Evolutionary conservation across 2,329 filamentous ascomycete genomes (phyloP).

Genomic region (Penicillium sp.): DNA sequence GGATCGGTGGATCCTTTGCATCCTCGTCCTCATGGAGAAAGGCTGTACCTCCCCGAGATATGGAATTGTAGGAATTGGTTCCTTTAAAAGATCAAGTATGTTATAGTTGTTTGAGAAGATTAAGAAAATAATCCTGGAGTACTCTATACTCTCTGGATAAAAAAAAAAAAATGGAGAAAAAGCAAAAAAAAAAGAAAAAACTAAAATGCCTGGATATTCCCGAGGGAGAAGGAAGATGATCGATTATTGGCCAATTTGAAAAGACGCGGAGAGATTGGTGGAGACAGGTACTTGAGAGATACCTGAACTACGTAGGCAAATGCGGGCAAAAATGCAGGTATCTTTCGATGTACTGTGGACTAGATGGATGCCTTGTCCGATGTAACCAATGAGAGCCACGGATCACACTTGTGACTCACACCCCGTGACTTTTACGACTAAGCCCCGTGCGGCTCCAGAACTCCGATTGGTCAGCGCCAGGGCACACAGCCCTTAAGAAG

Average conservation of each 20-base stretch:
- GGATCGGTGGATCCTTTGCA: constrained; percentile 18
- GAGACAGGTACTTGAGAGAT: constrained; percentile 1
- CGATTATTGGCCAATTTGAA: constrained; percentile 1
- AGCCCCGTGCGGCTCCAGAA: constrained; percentile 8
- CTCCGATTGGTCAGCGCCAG: constrained; percentile 27
- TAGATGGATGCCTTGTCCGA: constrained; percentile 2
- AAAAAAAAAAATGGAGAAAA: too few relatives aligned
- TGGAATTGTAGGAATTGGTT: neutral
- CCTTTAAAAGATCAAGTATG: too few relatives aligned
- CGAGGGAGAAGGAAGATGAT: neutral
- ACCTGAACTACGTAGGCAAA: neutral
- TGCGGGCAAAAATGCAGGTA: neutral
- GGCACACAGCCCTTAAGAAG: constrained; percentile 34
- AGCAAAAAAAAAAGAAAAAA: neutral
- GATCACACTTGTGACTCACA: constrained; percentile 39
- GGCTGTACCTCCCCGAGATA: neutral
- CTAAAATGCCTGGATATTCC: neutral
- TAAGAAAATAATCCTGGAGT: too few relatives aligned
- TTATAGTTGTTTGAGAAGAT: neutral
- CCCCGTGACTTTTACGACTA: constrained; percentile 27
- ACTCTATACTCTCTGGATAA: too few relatives aligned
- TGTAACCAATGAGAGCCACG: constrained; percentile 26
- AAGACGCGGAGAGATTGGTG: neutral
- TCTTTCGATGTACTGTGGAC: neutral
- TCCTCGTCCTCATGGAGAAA: constrained; percentile 2